Percentiles rank a stretch among this genome's conserved stretches.
These are phyloP conservation scores for Camelina laxa DNA, from an alignment of 345 rosid genomes.

Conservation along the genomic window DNA sequence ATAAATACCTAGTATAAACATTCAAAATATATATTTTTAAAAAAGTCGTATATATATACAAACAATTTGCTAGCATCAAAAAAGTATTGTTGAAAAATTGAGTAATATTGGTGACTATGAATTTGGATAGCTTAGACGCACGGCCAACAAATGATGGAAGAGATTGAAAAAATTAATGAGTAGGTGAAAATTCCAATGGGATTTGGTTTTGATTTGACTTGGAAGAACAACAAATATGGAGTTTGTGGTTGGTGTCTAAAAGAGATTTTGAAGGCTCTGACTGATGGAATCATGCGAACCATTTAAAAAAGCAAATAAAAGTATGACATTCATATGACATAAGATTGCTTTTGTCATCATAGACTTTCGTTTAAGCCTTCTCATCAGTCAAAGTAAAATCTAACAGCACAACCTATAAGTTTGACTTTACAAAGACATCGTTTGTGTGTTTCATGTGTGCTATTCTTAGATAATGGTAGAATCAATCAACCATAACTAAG, in stretches of 20 bases:
- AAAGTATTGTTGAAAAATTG: constrained; percentile 2
- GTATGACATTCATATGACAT: neutral
- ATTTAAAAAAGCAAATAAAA: neutral
- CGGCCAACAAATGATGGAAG: constrained; percentile 33
- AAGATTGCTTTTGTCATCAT: constrained; percentile 27
- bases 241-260: constrained; percentile 36
- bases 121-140: constrained; percentile 21
- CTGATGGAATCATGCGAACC: constrained; percentile 2
- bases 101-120: constrained; percentile 11
- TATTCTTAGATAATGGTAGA: neutral
- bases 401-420: constrained; percentile 23
- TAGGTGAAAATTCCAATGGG: neutral
- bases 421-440: constrained; percentile 18
- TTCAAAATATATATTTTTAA: neutral
- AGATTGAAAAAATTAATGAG: constrained; percentile 4
- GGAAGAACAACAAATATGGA: neutral
- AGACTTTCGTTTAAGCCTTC: constrained; percentile 8
- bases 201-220: constrained; percentile 34
- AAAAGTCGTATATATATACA: neutral
- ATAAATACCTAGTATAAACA: neutral
- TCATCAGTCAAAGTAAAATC: constrained; percentile 24
- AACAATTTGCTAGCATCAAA: neutral
- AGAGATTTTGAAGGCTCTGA: constrained; percentile 3
- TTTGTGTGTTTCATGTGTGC: neutral
- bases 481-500: neutral